phyloP scores from a whole-genome alignment of 257 asterid species.

The Cordia subcordata region DNA sequence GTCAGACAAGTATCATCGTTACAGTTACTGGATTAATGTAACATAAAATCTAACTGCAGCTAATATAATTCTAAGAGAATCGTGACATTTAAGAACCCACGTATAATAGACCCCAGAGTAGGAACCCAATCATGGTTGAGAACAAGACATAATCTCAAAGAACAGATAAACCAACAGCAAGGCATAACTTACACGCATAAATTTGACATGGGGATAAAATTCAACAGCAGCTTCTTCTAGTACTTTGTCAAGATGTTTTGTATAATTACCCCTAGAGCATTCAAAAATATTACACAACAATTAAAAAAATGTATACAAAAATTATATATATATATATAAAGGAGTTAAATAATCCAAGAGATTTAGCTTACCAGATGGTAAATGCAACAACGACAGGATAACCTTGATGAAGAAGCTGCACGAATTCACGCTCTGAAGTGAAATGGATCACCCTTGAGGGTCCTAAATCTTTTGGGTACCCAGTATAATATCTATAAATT shows the following conservation, averaged over 20 bases:
- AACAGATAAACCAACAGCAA: too few relatives aligned
- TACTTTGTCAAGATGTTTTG: conserved; percentile 81
- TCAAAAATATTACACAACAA: conserved; percentile 1
- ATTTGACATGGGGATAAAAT: conserved; percentile 79
- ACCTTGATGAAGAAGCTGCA: conserved; percentile 92
- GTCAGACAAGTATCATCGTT: too few relatives aligned
- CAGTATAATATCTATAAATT: conserved; percentile 67
- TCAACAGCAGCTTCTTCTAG: conserved; percentile 92
- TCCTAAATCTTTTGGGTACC: conserved; percentile 92
- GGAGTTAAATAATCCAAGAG: not conserved
- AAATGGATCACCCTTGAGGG: conserved; percentile 78
- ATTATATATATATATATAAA: not conserved
- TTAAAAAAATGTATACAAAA: not conserved
- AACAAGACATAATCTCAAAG: too few relatives aligned
- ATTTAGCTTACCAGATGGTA: conserved; percentile 55
- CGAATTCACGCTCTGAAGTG: conserved; percentile 90
- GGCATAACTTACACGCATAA: conserved; percentile 68
- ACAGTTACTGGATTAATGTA: too few relatives aligned
- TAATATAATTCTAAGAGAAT: too few relatives aligned
- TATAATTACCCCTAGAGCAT: conserved; percentile 66
- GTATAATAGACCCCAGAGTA: too few relatives aligned
- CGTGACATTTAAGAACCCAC: too few relatives aligned
- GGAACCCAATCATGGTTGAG: too few relatives aligned
- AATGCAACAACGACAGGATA: conserved; percentile 91
- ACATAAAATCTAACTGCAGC: too few relatives aligned